Conservation (phyloP, 805 yeast genomes). For the Starmerella tilneyi region DNA sequence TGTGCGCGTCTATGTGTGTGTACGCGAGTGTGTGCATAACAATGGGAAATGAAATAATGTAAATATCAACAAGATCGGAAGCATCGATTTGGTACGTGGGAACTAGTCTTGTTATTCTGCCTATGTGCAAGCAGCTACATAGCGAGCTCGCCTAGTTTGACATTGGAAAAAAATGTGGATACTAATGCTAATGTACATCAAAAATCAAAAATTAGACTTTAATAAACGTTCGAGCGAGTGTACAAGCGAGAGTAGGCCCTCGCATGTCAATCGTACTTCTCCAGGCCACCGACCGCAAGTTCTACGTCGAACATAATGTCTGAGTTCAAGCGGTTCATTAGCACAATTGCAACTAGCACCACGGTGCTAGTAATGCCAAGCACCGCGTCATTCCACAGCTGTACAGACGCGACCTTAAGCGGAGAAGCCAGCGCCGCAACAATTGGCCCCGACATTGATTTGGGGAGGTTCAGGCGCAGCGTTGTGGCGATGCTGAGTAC, state of each 20-base stretch:
- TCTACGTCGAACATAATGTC: conserved; percentile 20
- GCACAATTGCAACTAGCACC: conserved; percentile 26
- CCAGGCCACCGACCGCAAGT: conserved; percentile 9
- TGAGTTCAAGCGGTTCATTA: conserved; percentile 8
- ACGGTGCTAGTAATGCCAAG: conserved; percentile 29
- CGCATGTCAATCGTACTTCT: background rate
- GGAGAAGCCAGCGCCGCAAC: conserved; percentile 36
- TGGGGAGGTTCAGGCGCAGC: conserved; percentile 35
- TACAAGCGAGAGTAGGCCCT: too few species aligned
- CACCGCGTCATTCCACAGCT: conserved; percentile 34
- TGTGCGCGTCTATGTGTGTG: too few species aligned
- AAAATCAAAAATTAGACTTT: background rate
- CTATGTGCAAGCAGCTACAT: too few species aligned
- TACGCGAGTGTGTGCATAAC: too few species aligned
- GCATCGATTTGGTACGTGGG: too few species aligned
- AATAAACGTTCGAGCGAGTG: too few species aligned
- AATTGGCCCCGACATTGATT: conserved; percentile 34
- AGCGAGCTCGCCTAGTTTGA: too few species aligned
- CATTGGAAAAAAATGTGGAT: too few species aligned
- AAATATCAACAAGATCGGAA: too few species aligned
- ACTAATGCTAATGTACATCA: too few species aligned
- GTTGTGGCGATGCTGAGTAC: conserved; percentile 35
- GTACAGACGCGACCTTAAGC: conserved; percentile 32
- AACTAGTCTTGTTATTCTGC: too few species aligned
- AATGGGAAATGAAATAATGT: too few species aligned